Conservation (phyloP, 2,329 filamentous ascomycete genomes). For the Scytalidium lignicola region DNA sequence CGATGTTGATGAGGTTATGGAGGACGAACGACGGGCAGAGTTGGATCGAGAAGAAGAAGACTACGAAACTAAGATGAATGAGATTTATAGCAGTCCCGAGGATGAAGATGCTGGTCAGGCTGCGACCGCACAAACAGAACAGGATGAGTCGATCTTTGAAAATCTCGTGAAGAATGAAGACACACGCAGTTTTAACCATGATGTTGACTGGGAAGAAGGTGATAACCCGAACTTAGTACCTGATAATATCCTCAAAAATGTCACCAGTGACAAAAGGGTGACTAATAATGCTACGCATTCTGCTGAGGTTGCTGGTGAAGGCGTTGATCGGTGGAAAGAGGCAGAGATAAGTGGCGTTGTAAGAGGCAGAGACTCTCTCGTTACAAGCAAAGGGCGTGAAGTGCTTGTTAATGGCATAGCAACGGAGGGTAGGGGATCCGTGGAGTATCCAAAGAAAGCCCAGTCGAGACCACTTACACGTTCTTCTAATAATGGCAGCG, state of each 20-base stretch:
- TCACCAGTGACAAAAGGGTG: slow-evolving; percentile 48
- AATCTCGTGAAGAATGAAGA: slow-evolving; percentile 39
- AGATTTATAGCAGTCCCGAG: slow-evolving; percentile 43
- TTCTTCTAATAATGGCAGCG: slow-evolving; percentile 7
- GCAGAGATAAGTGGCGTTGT: slow-evolving; percentile 57
- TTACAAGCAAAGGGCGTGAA: slow-evolving; percentile 64
- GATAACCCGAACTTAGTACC: slow-evolving; percentile 35
- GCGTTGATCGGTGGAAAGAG: slow-evolving; percentile 68
- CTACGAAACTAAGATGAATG: slow-evolving; percentile 56
- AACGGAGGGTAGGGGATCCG: slow-evolving; percentile 57
- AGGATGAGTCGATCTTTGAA: background rate
- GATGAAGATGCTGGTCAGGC: slow-evolving; percentile 35
- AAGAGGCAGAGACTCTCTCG: slow-evolving; percentile 64
- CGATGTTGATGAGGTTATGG: slow-evolving; percentile 85
- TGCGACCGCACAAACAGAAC: slow-evolving; percentile 2
- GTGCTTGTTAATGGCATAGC: slow-evolving; percentile 62
- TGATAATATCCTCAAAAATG: slow-evolving; percentile 31
- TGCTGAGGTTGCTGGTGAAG: slow-evolving; percentile 74
- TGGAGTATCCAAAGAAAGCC: slow-evolving; percentile 45
- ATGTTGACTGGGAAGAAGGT: slow-evolving; percentile 44
- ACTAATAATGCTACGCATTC: slow-evolving; percentile 57
- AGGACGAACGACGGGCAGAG: slow-evolving; percentile 68
- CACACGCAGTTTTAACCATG: slow-evolving; percentile 68
- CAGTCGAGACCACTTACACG: slow-evolving; percentile 25
- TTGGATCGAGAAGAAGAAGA: slow-evolving; percentile 46